Conservation (phyloP, 2,329 filamentous ascomycete species). For the Xylaria sp. region DNA sequence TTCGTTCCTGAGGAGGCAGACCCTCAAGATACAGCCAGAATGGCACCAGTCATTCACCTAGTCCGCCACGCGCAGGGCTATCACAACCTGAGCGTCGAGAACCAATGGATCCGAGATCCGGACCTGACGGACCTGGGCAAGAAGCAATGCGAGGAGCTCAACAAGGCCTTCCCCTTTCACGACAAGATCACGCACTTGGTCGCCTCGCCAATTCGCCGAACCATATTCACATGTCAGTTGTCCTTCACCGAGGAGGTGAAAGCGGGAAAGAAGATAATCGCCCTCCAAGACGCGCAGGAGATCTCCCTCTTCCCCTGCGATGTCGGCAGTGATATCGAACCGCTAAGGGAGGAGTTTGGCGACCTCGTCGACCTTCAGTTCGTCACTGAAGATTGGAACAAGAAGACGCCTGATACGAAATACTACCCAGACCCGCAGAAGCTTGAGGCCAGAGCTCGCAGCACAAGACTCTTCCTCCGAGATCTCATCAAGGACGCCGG, state of each 20-base stretch:
- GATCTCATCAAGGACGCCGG: constrained; percentile 55
- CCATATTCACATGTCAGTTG: constrained; percentile 79
- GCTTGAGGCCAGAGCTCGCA: constrained; percentile 70
- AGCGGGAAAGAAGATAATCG: constrained; percentile 64
- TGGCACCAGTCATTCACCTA: constrained; percentile 70
- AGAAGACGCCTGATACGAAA: constrained; percentile 64
- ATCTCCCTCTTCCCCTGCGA: constrained; percentile 80
- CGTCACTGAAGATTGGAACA: constrained; percentile 76
- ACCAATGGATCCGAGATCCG: constrained; percentile 81
- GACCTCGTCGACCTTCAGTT: constrained; percentile 70
- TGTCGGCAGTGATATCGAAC: constrained; percentile 69
- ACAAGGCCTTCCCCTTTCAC: constrained; percentile 72
- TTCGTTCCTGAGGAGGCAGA: background rate
- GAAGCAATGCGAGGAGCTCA: constrained; percentile 75
- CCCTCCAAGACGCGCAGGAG: constrained; percentile 83
- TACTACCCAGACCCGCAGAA: constrained; percentile 62
- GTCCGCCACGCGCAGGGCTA: constrained; percentile 81
- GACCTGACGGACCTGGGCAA: constrained; percentile 80
- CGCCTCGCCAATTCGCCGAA: constrained; percentile 83
- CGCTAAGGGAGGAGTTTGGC: constrained; percentile 70
- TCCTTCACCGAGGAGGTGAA: constrained; percentile 71
- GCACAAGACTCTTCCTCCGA: constrained; percentile 68
- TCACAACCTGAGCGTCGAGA: constrained; percentile 79
- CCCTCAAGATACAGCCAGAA: constrained; percentile 41
- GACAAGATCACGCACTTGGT: constrained; percentile 74